Base-by-base conservation (phyloP, 1,139 yeast species). In the Taiozyma sp. region DNA sequence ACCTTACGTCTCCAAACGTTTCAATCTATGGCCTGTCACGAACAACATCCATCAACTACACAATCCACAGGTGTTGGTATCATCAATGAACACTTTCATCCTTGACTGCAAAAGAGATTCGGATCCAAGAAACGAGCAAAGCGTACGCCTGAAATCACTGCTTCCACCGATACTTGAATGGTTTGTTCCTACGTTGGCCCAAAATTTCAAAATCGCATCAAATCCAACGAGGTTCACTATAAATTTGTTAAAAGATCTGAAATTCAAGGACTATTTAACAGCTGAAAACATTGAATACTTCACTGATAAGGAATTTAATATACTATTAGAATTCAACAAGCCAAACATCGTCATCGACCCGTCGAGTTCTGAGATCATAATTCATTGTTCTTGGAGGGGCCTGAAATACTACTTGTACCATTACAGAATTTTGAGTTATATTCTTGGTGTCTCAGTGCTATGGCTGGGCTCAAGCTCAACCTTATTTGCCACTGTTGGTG, bases 341-440 rank as follows among this genome's bases (percentile, higher is more conserved):
- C 56, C 56, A 4, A 50, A 56, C 36, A 46, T 66, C 2, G 56
- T 58, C 10, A 54, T 61, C 3, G 55, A 59, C 36, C 60, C 60
- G 1, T 23, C 59, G n/a, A 52, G 54, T 2, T 71, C 76, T 0
- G 49, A 54, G 19, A 52, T 73, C 4, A 57, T 55, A 4, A 68
- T 72, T 58, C 58, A 58, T 7, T 70, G 66, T 8, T 69, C 75
- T 48, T 81, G 84, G 78, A 68, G 66, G 22, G 92, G 92, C 0
- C 64, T 85, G 47, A 68, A 88, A 39, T 82, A 76, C 64, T 77
- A 81, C 54, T 63, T 86, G 63, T 77, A 75, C 50, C 70, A 76
- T 47, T 79, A 81, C 62, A 78, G 76, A 51, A 61, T 70, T 16
- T 50, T 71, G 0, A 74, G 80, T 48, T 74, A 81, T 52, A n/a